phyloP scores from a whole-genome alignment of 257 asterid genomes.

The Solanum habrochaites region DNA sequence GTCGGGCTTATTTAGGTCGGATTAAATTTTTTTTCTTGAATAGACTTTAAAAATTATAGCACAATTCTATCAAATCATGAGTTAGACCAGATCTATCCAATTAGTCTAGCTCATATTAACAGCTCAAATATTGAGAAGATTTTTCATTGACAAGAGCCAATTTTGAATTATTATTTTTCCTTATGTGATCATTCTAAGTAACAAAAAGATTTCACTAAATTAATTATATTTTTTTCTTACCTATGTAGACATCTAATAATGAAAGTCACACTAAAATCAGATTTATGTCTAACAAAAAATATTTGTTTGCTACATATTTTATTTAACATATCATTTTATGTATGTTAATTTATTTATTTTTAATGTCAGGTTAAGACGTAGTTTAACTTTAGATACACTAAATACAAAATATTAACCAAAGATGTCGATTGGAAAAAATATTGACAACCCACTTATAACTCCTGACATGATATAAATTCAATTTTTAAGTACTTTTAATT shows the following conservation, averaged over 20 bases:
- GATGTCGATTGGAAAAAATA: background rate
- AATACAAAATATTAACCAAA: no score
- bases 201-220: no score
- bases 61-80: no score
- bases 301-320: background rate
- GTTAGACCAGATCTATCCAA: no score
- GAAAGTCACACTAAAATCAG: background rate
- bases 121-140: no score
- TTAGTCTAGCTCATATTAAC: no score
- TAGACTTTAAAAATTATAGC: no score
- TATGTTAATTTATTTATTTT: no score
- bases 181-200: background rate
- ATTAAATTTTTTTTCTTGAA: no score
- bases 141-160: fast-evolving
- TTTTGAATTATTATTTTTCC: no score
- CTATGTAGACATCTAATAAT: background rate
- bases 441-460: background rate
- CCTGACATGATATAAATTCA: background rate
- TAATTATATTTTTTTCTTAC: background rate
- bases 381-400: background rate
- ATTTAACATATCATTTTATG: background rate
- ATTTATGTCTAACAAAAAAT: no score
- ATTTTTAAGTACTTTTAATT: background rate
- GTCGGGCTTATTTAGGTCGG: no score
- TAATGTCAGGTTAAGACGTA: background rate